phyloP scores from a whole-genome alignment of 2,329 filamentous ascomycete species.

The Nothophoma quercina region DNA sequence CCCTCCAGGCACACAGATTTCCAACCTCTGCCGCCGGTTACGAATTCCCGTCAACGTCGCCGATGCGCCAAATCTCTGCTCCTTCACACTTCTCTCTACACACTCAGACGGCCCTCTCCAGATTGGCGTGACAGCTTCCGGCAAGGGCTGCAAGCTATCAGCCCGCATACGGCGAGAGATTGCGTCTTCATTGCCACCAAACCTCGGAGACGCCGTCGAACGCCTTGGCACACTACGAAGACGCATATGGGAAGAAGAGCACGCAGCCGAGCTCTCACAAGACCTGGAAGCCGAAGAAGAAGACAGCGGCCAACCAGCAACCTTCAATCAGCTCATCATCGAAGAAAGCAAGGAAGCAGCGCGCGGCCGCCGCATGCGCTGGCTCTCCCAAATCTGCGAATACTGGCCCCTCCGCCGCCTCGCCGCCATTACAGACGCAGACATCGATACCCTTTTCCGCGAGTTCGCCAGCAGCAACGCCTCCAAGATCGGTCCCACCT shows the following conservation, averaged over 20 bases:
- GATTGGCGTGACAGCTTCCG: constrained; percentile 94
- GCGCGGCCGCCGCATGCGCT: constrained; percentile 84
- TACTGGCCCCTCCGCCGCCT: constrained; percentile 93
- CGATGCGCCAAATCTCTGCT: constrained; percentile 85
- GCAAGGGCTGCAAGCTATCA: constrained; percentile 91
- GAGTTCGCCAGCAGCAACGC: constrained; percentile 66
- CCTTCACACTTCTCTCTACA: constrained; percentile 87
- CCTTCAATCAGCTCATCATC: constrained; percentile 83
- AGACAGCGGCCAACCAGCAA: constrained; percentile 75
- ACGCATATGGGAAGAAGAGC: constrained; percentile 55
- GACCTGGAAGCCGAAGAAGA: constrained; percentile 63
- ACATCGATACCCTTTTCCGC: constrained; percentile 78
- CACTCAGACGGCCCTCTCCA: constrained; percentile 91
- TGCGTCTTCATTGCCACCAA: constrained; percentile 75
- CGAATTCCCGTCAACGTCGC: constrained; percentile 93
- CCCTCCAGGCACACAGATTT: constrained; percentile 68
- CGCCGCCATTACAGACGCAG: constrained; percentile 78
- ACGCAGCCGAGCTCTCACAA: constrained; percentile 58
- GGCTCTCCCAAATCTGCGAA: constrained; percentile 96
- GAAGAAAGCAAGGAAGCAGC: constrained; percentile 76
- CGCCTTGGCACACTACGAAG: constrained; percentile 68
- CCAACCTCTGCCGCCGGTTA: constrained; percentile 75
- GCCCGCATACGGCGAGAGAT: constrained; percentile 89
- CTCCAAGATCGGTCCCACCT: constrained; percentile 36
- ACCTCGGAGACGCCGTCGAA: constrained; percentile 79